Evolutionary conservation across 1,284 basidiomycete species (phyloP), one percentile per base, ranked within the genome.

Genomic region (Tilletia horrida): DNA sequence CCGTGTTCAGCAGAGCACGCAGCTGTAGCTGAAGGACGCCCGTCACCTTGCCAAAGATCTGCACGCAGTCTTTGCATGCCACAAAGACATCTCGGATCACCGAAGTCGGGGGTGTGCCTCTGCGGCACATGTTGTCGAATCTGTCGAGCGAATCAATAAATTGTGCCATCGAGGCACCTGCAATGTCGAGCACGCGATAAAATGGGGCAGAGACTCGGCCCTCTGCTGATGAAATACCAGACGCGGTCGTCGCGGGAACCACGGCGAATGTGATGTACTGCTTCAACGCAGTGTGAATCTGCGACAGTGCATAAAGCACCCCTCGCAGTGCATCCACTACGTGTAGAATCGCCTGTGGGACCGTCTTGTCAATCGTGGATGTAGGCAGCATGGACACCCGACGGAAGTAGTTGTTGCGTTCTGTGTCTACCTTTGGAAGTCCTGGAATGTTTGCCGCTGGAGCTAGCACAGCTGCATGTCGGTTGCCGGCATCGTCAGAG

Each of bases 141-240:
- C 90, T 89, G 81, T 97, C 96, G 55, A 98, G 86, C 0, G 92
- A 88, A 68, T 89, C 88, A 81, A 97, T 96, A 14, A 98, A 85
- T 67, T 89, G 88, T 66, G 87, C 86, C 86, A 97, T 90, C 73
- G 91, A 91, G 61, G 85, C 84, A 76, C 89, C 90, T 0, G 93
- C 92, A 7, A 92, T 70, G 42, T 76, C 73, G 40, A 78, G 72
- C 25, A 76, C 66, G 18, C 75, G 69, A 52, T 75, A 71, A 40
- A 77, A 77, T 29, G 74, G 76, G 13, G 69, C 66, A 29, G 73
- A 13, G 42, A 96, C 82, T n/a, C 92, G 87, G 69, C 94, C 92
- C 77, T 94, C 90, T 18, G 27, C 55, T 2, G 55, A 29, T 18
- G 55, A 59, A 14, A 59, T 29, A 29, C 55, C 55, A 3, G 27